These are phyloP conservation scores for Penicillium nucicola DNA, from an alignment of 495 filamentous ascomycete genomes.

Conservation along the genomic window DNA sequence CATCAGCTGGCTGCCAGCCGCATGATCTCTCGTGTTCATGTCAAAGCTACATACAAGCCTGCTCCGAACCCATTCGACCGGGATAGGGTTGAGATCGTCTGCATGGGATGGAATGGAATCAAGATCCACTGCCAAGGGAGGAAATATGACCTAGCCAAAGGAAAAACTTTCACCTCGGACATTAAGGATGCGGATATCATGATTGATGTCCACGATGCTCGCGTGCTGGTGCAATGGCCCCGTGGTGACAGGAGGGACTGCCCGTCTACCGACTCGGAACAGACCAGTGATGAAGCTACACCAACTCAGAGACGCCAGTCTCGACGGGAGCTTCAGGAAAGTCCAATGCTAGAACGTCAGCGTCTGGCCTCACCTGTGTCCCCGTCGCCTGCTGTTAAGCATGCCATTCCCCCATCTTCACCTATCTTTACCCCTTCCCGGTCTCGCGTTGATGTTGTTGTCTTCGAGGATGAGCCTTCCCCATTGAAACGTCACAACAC, in stretches of 20 bases:
- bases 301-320: conserved; percentile 32
- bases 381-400: conserved; percentile 60
- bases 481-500: conserved; percentile 36
- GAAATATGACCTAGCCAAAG: conserved; percentile 81
- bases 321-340: conserved; percentile 45
- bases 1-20: conserved; percentile 89
- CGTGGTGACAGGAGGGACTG: conserved; percentile 56
- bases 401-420: conserved; percentile 41
- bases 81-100: conserved; percentile 78
- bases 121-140: conserved; percentile 90
- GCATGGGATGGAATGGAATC: conserved; percentile 92
- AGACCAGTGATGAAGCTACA: conserved; percentile 62
- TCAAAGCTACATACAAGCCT: conserved; percentile 79
- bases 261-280: conserved; percentile 61
- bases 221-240: conserved; percentile 88
- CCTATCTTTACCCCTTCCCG: conserved; percentile 39
- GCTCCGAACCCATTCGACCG: conserved; percentile 59
- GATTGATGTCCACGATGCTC: conserved; percentile 90
- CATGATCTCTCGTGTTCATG: conserved; percentile 87
- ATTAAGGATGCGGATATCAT: conserved; percentile 89
- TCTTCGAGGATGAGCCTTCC: conserved; percentile 58
- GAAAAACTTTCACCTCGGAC: conserved; percentile 86
- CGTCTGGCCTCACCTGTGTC: conserved; percentile 70
- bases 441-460: conserved; percentile 49
- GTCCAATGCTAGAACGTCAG: conserved; percentile 61